Base-by-base conservation (phyloP, 1,284 basidiomycete genomes). In the Apiotrichum porosum region DNA sequence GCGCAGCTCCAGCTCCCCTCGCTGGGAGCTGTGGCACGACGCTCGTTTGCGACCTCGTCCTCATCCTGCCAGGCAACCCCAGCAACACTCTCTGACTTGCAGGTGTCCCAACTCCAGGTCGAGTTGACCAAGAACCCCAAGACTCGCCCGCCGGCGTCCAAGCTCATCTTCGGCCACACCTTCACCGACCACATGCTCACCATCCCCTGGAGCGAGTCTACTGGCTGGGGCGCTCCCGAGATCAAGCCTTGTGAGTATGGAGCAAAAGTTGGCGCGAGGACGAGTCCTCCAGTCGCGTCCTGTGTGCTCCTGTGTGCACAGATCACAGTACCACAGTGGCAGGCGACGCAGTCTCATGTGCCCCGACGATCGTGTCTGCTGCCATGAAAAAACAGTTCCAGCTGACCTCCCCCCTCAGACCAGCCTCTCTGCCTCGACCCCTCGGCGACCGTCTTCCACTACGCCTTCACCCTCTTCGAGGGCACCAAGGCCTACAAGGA, bases 401-500 rank as follows among this genome's bases (percentile, higher is more conserved):
- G n/a, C n/a, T n/a, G n/a, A n/a, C n/a, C n/a, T n/a, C n/a, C n/a
- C 17, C 8, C 24, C 33, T 4, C 52, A 88, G 87, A 91, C 68
- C 83, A 81, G 1, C 81, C 86, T 13, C 74, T 97, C 22, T 66
- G 74, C 22, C 77, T 97, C 18, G 83, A 88, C 51, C 94, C 94
- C 9, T 86, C 86, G 52, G 80, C 83, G 12, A 88, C 88, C 52
- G 90, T 95, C 28, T 79, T 98, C 56, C 94, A 98, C 74, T 98
- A 98, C 74, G 93, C 92, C 0, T 76, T 77, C 47, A 75, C 74
- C 36, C 66, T 79, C 49, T 98, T 98, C 64, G 94, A 98, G 70
- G 94, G 94, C 21, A 82, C 97, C 81, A 99, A 99, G 71, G 94
- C 93, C 0, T 98, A 97, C 76, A 80, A 85, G 48, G 84, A 87